These are phyloP conservation scores for Jacaranda mimosifolia DNA, from an alignment of 257 asterid species.

Conservation along the genomic window DNA sequence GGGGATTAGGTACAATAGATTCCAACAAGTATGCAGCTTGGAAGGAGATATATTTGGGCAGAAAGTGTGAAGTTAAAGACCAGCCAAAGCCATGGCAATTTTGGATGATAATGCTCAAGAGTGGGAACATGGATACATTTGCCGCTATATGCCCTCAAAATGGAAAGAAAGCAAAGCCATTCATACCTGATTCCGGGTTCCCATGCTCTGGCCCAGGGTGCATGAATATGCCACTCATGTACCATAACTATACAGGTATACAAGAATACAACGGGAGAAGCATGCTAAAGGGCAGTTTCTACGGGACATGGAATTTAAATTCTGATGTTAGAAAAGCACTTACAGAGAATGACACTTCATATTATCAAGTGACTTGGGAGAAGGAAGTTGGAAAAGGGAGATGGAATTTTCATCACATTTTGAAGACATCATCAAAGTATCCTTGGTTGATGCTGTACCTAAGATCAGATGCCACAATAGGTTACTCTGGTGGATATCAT, in stretches of 20 bases:
- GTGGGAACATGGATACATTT: constrained; percentile 68
- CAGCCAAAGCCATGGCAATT: constrained; percentile 66
- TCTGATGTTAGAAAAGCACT: constrained; percentile 34
- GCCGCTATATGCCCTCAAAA: constrained; percentile 64
- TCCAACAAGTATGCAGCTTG: constrained; percentile 59
- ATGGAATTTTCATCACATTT: constrained; percentile 56
- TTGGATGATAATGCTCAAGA: constrained; percentile 76
- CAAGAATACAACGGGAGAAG: constrained; percentile 35
- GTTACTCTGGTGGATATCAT: constrained; percentile 73
- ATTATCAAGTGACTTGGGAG: constrained; percentile 57
- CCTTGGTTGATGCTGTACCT: constrained; percentile 75
- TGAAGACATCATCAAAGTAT: constrained; percentile 60
- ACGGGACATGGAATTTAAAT: constrained; percentile 68
- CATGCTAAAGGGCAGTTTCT: constrained; percentile 54
- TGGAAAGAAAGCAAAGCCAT: constrained; percentile 54
- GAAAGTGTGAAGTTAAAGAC: constrained; percentile 63
- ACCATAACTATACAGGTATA: constrained; percentile 57
- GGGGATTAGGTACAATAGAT: constrained; percentile 27
- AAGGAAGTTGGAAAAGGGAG: constrained; percentile 61
- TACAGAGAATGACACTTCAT: constrained; percentile 41
- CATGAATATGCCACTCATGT: constrained; percentile 66
- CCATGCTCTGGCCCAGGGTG: constrained; percentile 69
- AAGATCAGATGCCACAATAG: constrained; percentile 66
- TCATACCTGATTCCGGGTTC: constrained; percentile 46
- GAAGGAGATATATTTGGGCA: constrained; percentile 58